Percentiles rank a stretch among this genome's conserved stretches.
phyloP scores from a whole-genome alignment of 148 eudicot genomes.

The Rhododendron vialii region DNA sequence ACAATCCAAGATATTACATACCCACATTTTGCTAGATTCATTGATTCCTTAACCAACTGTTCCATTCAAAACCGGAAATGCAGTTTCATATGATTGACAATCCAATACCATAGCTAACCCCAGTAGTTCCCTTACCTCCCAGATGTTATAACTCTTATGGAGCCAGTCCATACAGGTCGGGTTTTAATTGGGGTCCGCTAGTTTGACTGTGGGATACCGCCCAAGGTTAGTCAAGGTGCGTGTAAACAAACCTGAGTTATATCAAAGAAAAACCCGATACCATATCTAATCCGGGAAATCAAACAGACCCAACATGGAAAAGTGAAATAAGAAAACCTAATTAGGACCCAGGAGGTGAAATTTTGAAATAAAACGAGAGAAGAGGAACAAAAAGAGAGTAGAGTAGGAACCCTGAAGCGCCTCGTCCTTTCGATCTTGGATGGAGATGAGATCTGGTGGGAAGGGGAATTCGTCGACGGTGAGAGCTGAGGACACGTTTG shows the following conservation, averaged over 20 bases:
- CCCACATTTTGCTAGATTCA: not conserved
- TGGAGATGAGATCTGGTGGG: conserved; percentile 37
- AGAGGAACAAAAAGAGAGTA: conserved; percentile 3
- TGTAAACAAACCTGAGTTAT: not conserved
- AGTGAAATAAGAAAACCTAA: not conserved
- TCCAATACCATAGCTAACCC: not conserved
- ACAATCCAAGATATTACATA: not conserved
- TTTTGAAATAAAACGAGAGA: not conserved
- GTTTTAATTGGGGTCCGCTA: no score
- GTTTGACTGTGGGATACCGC: no score
- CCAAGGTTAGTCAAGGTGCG: not conserved
- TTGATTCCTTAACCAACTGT: not conserved
- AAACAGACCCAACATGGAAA: not conserved
- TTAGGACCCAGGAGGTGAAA: not conserved
- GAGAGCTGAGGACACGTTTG: conserved; percentile 11
- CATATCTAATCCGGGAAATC: not conserved
- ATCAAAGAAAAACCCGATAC: no score
- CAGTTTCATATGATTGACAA: not conserved
- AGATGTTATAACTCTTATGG: no score
- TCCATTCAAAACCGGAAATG: not conserved
- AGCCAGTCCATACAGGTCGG: no score
- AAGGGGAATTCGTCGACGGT: conserved; percentile 44
- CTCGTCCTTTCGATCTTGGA: conserved; percentile 61
- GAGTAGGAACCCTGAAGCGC: conserved; percentile 42
- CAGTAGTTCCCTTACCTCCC: no score